Evolutionary conservation across 2,329 filamentous ascomycete species (phyloP), one percentile per base, ranked within the genome.

Genomic region (Samsoniella hepiali): DNA sequence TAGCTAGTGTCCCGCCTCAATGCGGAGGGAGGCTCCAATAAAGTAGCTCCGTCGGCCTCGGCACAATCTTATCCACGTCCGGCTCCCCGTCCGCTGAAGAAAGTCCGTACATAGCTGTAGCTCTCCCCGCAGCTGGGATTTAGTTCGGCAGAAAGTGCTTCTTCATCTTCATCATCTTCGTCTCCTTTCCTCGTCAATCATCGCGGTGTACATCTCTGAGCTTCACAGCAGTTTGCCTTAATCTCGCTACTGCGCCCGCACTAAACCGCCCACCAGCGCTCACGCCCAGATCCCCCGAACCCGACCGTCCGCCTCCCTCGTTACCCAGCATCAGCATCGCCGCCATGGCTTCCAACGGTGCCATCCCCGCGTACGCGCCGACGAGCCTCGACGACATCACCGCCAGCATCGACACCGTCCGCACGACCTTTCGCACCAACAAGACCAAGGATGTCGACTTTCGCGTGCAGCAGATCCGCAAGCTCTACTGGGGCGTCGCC

Each of bases 401-500:
- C 15, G 74, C 75, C 65, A 83, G 84, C 49, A 84, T 88, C 72
- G 80, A 84, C 63, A 83, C 79, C 7, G 78, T 90, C 50, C 88
- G 88, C 72, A 77, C 81, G 58, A 87, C 88, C n/a, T 98, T 91
- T 78, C 82, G 84, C 69, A 84, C 90, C 22, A 88, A 93, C 75
- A 90, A 89, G 78, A 97, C 93, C 50, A 92, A 92, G 73, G 84
- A 91, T 62, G 74, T 97, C 65, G 84, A 91, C 71, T 98, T 90
- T 79, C 88, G 95, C 67, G 81, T 93, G 67, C 82, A 86, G 62
- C 95, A 98, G 82, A 86, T 99, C 65, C 90, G 93, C 70, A 94
- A 93, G 83, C 88, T 98, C 63, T 98, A 97, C 81, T 98, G 95
- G 95, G 93, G 85, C 8, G 76, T 97, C 68, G 87, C 87, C 68